Evolutionary conservation across 352 stramenopile species (phyloP).

Genomic region (Phytophthora quininea): DNA sequence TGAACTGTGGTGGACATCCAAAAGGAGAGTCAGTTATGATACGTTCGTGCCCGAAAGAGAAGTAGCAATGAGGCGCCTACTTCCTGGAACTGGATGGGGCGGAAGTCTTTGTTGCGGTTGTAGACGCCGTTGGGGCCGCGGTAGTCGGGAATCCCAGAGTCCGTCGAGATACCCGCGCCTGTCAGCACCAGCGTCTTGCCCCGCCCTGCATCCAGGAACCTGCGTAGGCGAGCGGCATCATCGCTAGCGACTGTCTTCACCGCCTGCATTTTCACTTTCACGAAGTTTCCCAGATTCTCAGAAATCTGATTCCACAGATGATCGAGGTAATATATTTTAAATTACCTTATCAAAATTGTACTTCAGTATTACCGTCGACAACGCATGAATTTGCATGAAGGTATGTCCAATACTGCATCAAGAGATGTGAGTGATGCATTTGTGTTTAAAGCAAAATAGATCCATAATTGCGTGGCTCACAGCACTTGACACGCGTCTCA

Average conservation of each 20-base stretch:
- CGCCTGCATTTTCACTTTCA: background rate
- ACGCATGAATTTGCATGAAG: no score
- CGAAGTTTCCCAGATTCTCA: no score
- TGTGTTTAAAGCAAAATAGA: no score
- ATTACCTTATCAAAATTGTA: no score
- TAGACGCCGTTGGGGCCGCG: conserved; percentile 95
- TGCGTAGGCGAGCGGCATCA: conserved; percentile 47
- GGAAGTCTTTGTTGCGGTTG: conserved; percentile 92
- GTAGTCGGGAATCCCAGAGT: conserved; percentile 98
- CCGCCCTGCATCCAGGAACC: conserved; percentile 58
- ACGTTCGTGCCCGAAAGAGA: background rate
- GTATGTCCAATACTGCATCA: no score
- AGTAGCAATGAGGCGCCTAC: conserved; percentile 53
- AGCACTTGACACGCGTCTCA: no score
- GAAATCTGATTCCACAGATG: no score
- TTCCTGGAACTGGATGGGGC: conserved; percentile 96
- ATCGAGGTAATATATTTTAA: no score
- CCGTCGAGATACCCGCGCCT: conserved; percentile 96
- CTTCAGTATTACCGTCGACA: no score
- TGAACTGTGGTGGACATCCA: conserved; percentile 41
- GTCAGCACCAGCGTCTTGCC: conserved; percentile 87
- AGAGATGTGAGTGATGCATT: no score
- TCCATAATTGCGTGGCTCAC: no score
- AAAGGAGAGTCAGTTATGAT: background rate
- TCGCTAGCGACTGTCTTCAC: conserved; percentile 1